Percentiles rank a stretch among this genome's conserved stretches.
Evolutionary conservation across 768 basidiomycete species (phyloP).

Genomic region (Filobasidium floriforme): DNA sequence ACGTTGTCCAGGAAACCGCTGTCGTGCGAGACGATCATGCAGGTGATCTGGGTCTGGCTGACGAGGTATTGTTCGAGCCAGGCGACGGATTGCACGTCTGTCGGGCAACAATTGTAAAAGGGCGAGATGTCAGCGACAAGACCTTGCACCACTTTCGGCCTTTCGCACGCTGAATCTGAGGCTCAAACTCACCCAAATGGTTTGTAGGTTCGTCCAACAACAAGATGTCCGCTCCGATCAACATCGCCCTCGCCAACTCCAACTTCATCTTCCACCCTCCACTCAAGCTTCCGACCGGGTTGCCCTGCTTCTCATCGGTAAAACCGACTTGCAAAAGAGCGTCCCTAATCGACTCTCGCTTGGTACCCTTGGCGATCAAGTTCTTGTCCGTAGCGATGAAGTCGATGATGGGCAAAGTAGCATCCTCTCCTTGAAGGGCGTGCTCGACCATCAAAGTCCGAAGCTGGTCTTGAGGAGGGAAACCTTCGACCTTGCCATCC

Average conservation of each 20-base stretch:
- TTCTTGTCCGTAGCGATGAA: slow-evolving; percentile 80
- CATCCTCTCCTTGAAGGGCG: slow-evolving; percentile 87
- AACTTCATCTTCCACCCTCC: slow-evolving; percentile 99
- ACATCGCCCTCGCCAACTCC: slow-evolving; percentile 89
- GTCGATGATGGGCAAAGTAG: slow-evolving; percentile 69
- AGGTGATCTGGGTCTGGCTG: slow-evolving; percentile 73
- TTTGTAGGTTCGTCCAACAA: slow-evolving; percentile 77
- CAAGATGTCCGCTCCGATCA: slow-evolving; percentile 67
- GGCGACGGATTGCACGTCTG: slow-evolving; percentile 61
- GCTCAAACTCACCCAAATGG: slow-evolving; percentile 62
- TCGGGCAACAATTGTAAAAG: too few relatives aligned
- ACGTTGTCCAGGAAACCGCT: slow-evolving; percentile 92
- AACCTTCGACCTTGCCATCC: slow-evolving; percentile 88
- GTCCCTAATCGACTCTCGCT: slow-evolving; percentile 64
- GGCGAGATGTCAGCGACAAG: too few relatives aligned
- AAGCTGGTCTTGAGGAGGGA: slow-evolving; percentile 78
- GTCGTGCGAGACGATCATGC: slow-evolving; percentile 92
- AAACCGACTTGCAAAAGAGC: slow-evolving; percentile 86
- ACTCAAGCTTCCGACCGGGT: slow-evolving; percentile 79
- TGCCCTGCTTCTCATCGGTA: slow-evolving; percentile 72
- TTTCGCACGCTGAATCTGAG: too few relatives aligned
- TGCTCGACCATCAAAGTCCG: slow-evolving; percentile 96
- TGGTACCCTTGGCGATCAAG: slow-evolving; percentile 51
- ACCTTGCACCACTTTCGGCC: too few relatives aligned
- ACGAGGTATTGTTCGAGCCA: slow-evolving; percentile 88